Conservation (phyloP, 352 stramenopile species). For the Pythium pyrilobum region DNA sequence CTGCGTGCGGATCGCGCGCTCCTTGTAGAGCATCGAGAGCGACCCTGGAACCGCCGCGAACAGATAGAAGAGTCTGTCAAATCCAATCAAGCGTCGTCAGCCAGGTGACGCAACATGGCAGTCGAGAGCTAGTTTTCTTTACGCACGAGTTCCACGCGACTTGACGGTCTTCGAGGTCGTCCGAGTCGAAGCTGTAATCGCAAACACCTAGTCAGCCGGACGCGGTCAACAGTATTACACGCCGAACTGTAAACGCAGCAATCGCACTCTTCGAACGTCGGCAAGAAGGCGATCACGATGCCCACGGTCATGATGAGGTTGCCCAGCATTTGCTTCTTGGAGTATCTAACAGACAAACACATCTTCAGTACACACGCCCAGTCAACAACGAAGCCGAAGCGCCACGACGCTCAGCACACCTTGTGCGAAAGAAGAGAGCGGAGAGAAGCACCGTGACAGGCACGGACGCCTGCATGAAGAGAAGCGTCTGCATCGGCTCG, state of each 20-base stretch:
- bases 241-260: neutral
- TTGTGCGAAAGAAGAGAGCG: conserved; percentile 42
- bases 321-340: conserved; percentile 62
- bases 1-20: conserved; percentile 70
- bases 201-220: too few species aligned
- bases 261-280: conserved; percentile 68
- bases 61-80: conserved; percentile 52
- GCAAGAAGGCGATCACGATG: conserved; percentile 70
- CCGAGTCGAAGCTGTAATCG: conserved; percentile 57
- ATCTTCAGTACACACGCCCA: too few species aligned
- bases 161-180: conserved; percentile 62
- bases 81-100: neutral
- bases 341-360: conserved; percentile 62
- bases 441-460: conserved; percentile 65
- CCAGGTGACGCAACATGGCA: too few species aligned
- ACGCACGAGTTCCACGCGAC: conserved; percentile 76
- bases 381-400: too few species aligned
- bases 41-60: conserved; percentile 68
- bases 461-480: conserved; percentile 83
- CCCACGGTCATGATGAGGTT: conserved; percentile 59
- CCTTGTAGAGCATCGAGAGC: conserved; percentile 87
- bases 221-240: too few species aligned
- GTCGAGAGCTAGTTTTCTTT: neutral
- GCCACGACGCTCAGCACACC: conserved; percentile 23
- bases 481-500: conserved; percentile 75